A percentile compares a stretch with the other conserved stretches of the same genome.
phyloP scores from a whole-genome alignment of 257 asterid species.

The Henckelia pumila region DNA sequence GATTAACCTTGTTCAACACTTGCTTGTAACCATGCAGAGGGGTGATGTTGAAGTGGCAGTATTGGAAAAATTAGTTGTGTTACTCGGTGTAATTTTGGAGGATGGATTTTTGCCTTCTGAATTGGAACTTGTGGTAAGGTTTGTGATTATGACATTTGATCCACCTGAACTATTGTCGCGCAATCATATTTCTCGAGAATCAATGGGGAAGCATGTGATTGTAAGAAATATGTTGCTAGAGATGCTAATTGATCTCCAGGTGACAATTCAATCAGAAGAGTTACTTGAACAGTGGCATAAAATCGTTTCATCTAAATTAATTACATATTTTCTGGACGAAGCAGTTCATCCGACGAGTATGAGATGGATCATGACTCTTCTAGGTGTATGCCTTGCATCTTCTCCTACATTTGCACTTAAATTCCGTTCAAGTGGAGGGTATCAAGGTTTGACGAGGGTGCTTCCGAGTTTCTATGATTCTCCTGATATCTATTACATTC shows the following conservation, averaged over 20 bases:
- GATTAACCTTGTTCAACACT: slow-evolving; percentile 95
- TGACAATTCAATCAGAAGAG: slow-evolving; percentile 92
- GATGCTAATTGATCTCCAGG: slow-evolving; percentile 98
- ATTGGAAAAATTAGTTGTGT: slow-evolving; percentile 82
- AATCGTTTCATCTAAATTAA: slow-evolving; percentile 85
- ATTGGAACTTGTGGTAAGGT: slow-evolving; percentile 93
- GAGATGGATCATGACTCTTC: slow-evolving; percentile 99
- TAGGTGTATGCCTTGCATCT: slow-evolving; percentile 94
- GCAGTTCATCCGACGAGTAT: slow-evolving; percentile 99
- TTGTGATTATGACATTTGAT: slow-evolving; percentile 95
- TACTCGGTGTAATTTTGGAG: slow-evolving; percentile 90
- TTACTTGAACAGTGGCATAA: slow-evolving; percentile 99
- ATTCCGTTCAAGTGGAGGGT: slow-evolving; percentile 97
- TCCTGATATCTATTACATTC: slow-evolving; percentile 94
- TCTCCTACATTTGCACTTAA: slow-evolving; percentile 93
- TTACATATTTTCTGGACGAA: slow-evolving; percentile 92
- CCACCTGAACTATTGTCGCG: slow-evolving; percentile 77
- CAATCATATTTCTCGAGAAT: slow-evolving; percentile 66
- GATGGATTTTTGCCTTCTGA: slow-evolving; percentile 98
- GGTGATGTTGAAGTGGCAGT: slow-evolving; percentile 99
- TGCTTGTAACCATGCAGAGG: slow-evolving; percentile 93
- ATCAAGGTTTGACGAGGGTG: slow-evolving; percentile 89
- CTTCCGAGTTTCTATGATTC: slow-evolving; percentile 97
- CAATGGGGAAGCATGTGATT: slow-evolving; percentile 97
- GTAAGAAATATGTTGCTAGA: slow-evolving; percentile 98